These are phyloP conservation scores for Debaryomyces sp. DNA, from an alignment of 1,139 yeast species.

Conservation along the genomic window DNA sequence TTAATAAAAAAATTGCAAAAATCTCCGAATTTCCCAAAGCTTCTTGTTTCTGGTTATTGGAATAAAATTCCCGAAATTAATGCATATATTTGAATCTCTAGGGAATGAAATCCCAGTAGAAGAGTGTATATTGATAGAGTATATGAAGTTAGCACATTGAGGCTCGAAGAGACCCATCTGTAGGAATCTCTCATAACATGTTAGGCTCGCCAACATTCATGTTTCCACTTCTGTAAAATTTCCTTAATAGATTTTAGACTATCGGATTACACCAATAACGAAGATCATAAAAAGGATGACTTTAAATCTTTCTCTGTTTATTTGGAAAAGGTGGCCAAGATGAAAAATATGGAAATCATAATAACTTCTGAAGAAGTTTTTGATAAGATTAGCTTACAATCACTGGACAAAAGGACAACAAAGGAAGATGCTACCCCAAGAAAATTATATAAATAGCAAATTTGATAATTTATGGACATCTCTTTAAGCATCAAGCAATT, in stretches of 20 bases:
- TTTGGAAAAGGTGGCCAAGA: neutral
- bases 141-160: neutral
- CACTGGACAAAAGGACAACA: neutral
- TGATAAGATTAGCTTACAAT: neutral
- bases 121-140: neutral
- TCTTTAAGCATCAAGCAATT: too few relatives aligned
- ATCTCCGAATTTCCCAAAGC: conserved; percentile 9
- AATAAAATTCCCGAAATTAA: conserved; percentile 4
- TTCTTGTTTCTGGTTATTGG: conserved; percentile 9
- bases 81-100: conserved; percentile 6
- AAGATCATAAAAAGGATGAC: conserved; percentile 4
- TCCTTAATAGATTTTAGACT: conserved; percentile 5
- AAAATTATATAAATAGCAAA: neutral
- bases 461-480: too few relatives aligned
- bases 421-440: neutral
- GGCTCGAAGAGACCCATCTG: neutral
- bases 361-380: neutral
- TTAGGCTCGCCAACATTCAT: conserved; percentile 1
- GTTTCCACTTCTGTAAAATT: conserved; percentile 1
- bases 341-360: neutral
- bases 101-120: neutral
- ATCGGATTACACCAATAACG: conserved; percentile 2
- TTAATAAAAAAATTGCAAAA: conserved; percentile 5
- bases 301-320: conserved; percentile 3
- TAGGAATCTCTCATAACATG: conserved; percentile 4